Base-by-base conservation (phyloP, 371 early-diverging fungal genomes). In the Ecytonucleospora hepatopenaei region DNA sequence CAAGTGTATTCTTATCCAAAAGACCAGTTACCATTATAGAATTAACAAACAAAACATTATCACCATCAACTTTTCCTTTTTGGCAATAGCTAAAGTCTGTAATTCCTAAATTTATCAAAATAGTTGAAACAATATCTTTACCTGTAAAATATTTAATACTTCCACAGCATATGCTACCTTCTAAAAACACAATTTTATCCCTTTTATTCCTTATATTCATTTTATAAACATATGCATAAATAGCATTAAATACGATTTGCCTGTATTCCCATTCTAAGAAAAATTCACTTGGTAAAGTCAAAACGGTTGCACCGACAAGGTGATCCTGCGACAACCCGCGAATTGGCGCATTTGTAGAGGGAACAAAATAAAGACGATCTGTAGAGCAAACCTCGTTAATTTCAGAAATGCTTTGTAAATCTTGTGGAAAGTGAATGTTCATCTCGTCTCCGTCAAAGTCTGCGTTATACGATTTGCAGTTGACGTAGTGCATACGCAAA, bases 361-460 rank as follows among this genome's bases (percentile, higher is more conserved):
- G 93, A 3, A 90, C 93, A 59, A 94, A 83, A 82, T 96, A 97
- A 80, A 95, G 95, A 68, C 86, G 83, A 74, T 97, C 94, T 1
- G 90, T 94, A 59, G 88, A 88, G 64, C 90, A 91, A 67, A 99
- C 90, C 69, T 90, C 75, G 69, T 86, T 83, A 33, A 92, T 92
- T 81, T 98, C 99, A 28, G 94, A 88, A 56, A 91, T 84, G 15
- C 92, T 91, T 54, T 90, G 81, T 80, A 92, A 90, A 79, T 88
- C 90, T 81, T 99, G 97, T 33, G 95, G 94, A 75, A 94, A 95
- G 82, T 99, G 99, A 70, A 94, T 86, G 81, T 99, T 99, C 96
- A 99, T 99, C 82, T 99, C 99, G 82, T 97, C 99, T 76, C 99
- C 99, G 81, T 97, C 99, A 82, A 99, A 97, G 85, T 99, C 99